Evolutionary conservation across 192 early-diverging fungal species (phyloP), one percentile per base, ranked within the genome.

Genomic region (Jimgerdemannia flammicorona): DNA sequence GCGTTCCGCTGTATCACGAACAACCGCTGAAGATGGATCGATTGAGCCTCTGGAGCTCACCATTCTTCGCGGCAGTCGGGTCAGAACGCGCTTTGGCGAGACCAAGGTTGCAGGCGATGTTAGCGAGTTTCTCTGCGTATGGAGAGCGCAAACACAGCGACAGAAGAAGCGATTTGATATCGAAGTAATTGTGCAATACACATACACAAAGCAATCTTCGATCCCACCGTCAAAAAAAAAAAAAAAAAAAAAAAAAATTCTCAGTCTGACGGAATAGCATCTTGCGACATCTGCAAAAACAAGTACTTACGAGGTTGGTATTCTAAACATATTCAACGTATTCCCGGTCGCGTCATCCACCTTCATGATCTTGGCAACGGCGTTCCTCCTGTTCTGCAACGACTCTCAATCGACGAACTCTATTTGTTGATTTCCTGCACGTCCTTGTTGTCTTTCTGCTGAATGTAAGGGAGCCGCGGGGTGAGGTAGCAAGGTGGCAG

Each of bases 1-100:
- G 66, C 87, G 86, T 64, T 86, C 85, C 40, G 81, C 81, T 69
- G 90, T 85, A 67, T 89, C 80, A 49, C 73, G 82, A 59, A 82
- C 74, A 10, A 83, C 77, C 63, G 84, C 78, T 59, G 80, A 94
- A 92, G 68, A 94, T 94, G 40, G 92, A 94, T 71, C 88, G 86
- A 77, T 92, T 94, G 18, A 93, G 81, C 68, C 86, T 81, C 74
- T 89, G 89, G 70, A 90, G 81, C 76, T 89, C 87, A 11, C 75
- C 72, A 39, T 87, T 87, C 74, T 88, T 86, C 3, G 75, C 76
- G 8, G 82, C 77, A 39, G 89, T 85, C 20, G 82, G 80, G 42
- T 89, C 87, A 20, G 89, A 83, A 77, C 88, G 84, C 63, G 85
- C 85, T 54, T 87, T 85, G 40, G 89, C 87, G 43, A 90, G 80